Percentiles rank a stretch among this genome's conserved stretches.
Evolutionary conservation across 2,329 filamentous ascomycete genomes (phyloP).

Genomic region (Coccinonectria pachysandricola): DNA sequence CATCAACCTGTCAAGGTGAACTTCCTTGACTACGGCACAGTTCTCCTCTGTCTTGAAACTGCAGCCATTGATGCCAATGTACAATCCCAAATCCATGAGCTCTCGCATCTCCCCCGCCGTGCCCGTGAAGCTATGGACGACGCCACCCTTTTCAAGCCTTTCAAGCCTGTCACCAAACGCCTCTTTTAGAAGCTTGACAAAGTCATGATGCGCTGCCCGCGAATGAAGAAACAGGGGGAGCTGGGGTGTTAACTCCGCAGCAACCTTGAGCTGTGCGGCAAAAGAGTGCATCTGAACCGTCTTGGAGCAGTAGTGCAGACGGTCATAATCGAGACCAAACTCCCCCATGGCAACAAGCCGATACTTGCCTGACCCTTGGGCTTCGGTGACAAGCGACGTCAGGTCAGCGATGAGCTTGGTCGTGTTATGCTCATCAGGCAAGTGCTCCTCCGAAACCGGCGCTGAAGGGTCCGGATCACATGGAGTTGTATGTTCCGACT

Average conservation of each 20-base stretch:
- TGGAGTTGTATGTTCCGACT: conserved; percentile 38
- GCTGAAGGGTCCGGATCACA: conserved; percentile 42
- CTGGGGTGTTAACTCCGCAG: conserved; percentile 56
- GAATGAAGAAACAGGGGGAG: conserved; percentile 89
- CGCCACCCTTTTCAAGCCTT: conserved; percentile 60
- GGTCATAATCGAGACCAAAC: conserved; percentile 93
- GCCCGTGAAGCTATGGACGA: conserved; percentile 94
- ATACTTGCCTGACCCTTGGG: conserved; percentile 33
- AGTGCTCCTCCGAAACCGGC: conserved; percentile 38
- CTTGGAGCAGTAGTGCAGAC: conserved; percentile 70
- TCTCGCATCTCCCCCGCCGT: conserved; percentile 74
- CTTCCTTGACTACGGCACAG: conserved; percentile 67
- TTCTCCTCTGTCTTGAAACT: conserved; percentile 93
- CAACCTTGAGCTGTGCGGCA: conserved; percentile 68
- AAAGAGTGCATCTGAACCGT: conserved; percentile 79
- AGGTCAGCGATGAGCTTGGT: conserved; percentile 47
- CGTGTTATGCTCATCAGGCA: conserved; percentile 34
- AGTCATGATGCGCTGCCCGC: conserved; percentile 76
- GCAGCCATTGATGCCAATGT: conserved; percentile 94
- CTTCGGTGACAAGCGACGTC: conserved; percentile 50
- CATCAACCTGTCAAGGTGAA: conserved; percentile 73
- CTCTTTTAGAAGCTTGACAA: conserved; percentile 58
- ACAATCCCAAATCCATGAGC: conserved; percentile 68
- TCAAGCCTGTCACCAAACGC: conserved; percentile 50
- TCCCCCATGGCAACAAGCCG: conserved; percentile 76